phyloP scores from a whole-genome alignment of 495 filamentous ascomycete genomes.

The Chlorociboria aeruginascens region DNA sequence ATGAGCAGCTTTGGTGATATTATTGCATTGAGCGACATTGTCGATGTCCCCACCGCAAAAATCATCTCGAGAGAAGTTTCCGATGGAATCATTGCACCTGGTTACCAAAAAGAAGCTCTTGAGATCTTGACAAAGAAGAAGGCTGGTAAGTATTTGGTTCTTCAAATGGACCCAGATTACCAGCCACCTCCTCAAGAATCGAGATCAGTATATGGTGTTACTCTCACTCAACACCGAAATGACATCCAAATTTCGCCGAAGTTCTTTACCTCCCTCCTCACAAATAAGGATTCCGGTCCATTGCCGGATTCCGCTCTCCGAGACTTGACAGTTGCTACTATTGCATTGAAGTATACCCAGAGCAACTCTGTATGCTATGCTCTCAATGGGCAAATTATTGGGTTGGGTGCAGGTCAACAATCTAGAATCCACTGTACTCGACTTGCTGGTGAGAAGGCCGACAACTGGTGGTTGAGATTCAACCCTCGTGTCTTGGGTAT shows the following conservation, averaged over 20 bases:
- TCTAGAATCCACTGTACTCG: constrained; percentile 97
- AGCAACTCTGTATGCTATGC: constrained; percentile 98
- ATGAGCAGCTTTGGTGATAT: constrained; percentile 98
- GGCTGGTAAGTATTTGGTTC: constrained; percentile 89
- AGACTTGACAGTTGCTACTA: constrained; percentile 90
- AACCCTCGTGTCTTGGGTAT: constrained; percentile 74
- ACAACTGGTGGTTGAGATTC: constrained; percentile 99
- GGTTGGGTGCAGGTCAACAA: constrained; percentile 92
- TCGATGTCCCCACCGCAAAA: constrained; percentile 84
- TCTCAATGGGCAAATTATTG: constrained; percentile 85
- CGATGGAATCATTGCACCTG: constrained; percentile 87
- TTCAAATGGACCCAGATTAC: constrained; percentile 86
- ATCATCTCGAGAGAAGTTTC: constrained; percentile 97
- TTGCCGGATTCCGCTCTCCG: constrained; percentile 74
- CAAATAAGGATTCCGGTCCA: constrained; percentile 58
- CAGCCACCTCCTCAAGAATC: constrained; percentile 64
- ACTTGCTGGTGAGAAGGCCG: constrained; percentile 95
- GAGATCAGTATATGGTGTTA: constrained; percentile 79
- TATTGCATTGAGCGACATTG: constrained; percentile 80
- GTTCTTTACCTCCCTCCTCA: constrained; percentile 75
- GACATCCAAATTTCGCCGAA: constrained; percentile 74
- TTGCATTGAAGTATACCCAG: constrained; percentile 95
- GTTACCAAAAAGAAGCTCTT: constrained; percentile 71
- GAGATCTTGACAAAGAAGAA: constrained; percentile 97
- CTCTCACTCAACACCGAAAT: constrained; percentile 80